Percentiles rank a stretch among this genome's conserved stretches.
phyloP scores from a whole-genome alignment of 1,139 yeast species.

The Debaryomyces subglobosus region DNA sequence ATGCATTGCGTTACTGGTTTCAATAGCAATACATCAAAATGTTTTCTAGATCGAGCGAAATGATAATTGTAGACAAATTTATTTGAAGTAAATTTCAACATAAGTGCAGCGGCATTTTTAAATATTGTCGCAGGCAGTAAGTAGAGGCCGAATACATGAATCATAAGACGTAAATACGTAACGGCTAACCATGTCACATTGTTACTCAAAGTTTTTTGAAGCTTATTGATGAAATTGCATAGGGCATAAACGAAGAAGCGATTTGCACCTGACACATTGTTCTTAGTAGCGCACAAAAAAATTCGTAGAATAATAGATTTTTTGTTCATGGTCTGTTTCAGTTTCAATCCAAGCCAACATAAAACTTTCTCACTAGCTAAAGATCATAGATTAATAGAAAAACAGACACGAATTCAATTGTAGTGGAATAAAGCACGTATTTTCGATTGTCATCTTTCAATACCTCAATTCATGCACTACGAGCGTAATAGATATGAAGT shows the following conservation, averaged over 20 bases:
- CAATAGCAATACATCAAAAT: not conserved
- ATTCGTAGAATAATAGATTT: not conserved
- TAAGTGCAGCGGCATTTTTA: not conserved
- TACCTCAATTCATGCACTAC: conserved; percentile 4
- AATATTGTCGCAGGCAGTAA: not conserved
- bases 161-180: not conserved
- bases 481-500: conserved; percentile 17
- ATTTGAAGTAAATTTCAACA: no score
- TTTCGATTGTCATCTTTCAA: not conserved
- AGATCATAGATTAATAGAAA: not conserved
- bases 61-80: no score
- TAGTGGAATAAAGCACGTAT: not conserved
- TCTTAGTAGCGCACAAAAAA: conserved; percentile 1
- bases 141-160: not conserved
- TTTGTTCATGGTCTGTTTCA: not conserved
- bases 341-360: not conserved
- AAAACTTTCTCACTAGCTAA: not conserved
- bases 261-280: conserved; percentile 3
- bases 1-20: not conserved
- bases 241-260: conserved; percentile 2
- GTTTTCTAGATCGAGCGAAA: not conserved
- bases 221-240: not conserved
- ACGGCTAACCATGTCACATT: not conserved
- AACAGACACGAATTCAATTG: not conserved
- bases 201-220: not conserved